A percentile compares a stretch with the other conserved stretches of the same genome.
Evolutionary conservation across 306 rosid species (phyloP).

Genomic region (Hippophae tibetana): DNA sequence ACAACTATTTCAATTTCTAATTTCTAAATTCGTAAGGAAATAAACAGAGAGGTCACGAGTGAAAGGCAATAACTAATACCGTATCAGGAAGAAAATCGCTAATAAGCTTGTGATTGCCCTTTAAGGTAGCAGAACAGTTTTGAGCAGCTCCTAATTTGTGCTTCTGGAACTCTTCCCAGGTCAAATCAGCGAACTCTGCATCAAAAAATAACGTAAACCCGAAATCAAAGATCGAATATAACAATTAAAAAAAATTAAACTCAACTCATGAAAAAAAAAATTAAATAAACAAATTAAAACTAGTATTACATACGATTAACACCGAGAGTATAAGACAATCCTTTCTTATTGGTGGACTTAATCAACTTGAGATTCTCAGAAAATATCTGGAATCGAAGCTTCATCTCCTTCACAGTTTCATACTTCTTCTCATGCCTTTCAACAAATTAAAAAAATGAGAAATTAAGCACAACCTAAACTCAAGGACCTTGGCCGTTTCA

Average conservation of each 20-base stretch:
- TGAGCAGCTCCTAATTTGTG: constrained; percentile 86
- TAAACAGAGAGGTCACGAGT: too few relatives aligned
- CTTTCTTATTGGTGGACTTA: constrained; percentile 53
- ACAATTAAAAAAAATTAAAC: background rate
- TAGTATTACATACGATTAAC: constrained; percentile 50
- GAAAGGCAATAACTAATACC: constrained; percentile 17
- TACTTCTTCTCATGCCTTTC: constrained; percentile 55
- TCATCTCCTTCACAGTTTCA: constrained; percentile 56
- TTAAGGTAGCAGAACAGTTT: constrained; percentile 83
- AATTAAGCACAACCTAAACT: background rate
- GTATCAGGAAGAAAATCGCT: constrained; percentile 47
- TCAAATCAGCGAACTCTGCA: constrained; percentile 82
- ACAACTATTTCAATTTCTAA: too few relatives aligned
- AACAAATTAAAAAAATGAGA: background rate
- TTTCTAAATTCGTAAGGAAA: too few relatives aligned
- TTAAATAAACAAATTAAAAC: too few relatives aligned
- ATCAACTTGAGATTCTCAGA: constrained; percentile 49
- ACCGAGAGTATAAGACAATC: constrained; percentile 55
- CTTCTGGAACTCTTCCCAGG: constrained; percentile 75
- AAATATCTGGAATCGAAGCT: constrained; percentile 55
- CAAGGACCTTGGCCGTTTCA: too few relatives aligned
- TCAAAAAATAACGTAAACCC: background rate
- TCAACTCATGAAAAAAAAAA: background rate
- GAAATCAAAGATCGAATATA: background rate
- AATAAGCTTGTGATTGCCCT: constrained; percentile 58